A percentile compares a stretch with the other conserved stretches of the same genome.
Evolutionary conservation across 2,329 filamentous ascomycete species (phyloP).

Genomic region (Helicocarpus griseus): DNA sequence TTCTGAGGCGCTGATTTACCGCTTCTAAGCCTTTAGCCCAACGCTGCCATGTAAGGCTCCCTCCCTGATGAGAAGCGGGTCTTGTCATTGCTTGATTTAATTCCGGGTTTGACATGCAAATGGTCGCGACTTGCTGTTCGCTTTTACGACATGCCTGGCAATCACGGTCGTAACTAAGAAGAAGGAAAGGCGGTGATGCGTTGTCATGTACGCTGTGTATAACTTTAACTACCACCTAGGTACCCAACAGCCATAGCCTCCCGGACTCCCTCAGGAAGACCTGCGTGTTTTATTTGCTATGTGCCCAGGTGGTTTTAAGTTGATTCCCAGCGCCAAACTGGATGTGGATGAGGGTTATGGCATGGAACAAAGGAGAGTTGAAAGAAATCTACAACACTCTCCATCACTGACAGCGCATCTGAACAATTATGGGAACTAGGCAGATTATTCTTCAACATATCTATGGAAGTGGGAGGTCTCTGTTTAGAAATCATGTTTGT

Average conservation of each 20-base stretch:
- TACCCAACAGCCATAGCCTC: background rate
- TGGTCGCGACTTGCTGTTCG: background rate
- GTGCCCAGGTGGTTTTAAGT: too few relatives aligned
- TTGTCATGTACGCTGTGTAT: background rate
- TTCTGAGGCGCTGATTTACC: too few relatives aligned
- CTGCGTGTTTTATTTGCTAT: background rate
- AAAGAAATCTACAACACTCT: too few relatives aligned
- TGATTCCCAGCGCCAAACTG: too few relatives aligned
- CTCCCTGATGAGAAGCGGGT: background rate
- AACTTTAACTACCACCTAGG: background rate
- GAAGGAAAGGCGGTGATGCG: background rate
- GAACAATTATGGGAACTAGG: too few relatives aligned
- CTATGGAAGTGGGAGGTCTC: too few relatives aligned
- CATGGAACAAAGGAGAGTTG: too few relatives aligned
- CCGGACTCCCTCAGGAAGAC: background rate
- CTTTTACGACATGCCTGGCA: background rate
- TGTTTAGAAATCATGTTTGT: too few relatives aligned
- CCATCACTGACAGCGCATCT: too few relatives aligned
- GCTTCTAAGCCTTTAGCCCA: too few relatives aligned
- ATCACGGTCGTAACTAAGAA: background rate
- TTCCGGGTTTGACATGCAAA: background rate
- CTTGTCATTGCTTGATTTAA: slow-evolving; percentile 1
- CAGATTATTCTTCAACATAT: too few relatives aligned
- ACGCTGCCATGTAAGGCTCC: background rate
- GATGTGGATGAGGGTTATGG: too few relatives aligned